Percentiles rank a stretch among this genome's conserved stretches.
Evolutionary conservation across 108 stramenopile species (phyloP).

Genomic region (Cyclotella cryptica): DNA sequence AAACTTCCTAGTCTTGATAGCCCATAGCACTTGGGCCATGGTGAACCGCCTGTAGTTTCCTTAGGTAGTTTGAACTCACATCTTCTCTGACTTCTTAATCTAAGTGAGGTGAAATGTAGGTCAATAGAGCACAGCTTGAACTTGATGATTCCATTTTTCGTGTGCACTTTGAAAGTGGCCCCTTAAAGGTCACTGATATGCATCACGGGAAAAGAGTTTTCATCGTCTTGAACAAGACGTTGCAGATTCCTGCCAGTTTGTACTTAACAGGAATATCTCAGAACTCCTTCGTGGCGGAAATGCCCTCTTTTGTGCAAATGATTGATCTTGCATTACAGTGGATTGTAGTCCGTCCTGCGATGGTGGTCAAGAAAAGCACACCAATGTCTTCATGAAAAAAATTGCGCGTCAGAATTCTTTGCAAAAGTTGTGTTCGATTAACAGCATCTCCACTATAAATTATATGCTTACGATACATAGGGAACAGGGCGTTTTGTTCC

Average conservation of each 20-base stretch:
- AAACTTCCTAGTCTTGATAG: not conserved
- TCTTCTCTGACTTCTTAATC: too few species aligned
- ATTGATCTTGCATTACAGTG: not conserved
- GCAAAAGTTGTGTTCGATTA: too few species aligned
- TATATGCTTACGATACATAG: too few species aligned
- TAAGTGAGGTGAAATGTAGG: not conserved
- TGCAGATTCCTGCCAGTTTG: not conserved
- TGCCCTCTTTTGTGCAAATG: not conserved
- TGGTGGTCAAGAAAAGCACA: too few species aligned
- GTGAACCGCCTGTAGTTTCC: not conserved
- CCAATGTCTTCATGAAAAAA: too few species aligned
- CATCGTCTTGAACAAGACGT: not conserved
- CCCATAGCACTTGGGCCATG: not conserved
- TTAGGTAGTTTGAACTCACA: not conserved
- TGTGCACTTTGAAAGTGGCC: not conserved
- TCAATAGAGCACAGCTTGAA: not conserved
- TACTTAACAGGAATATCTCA: not conserved
- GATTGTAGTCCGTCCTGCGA: too few species aligned
- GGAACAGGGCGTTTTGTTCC: too few species aligned
- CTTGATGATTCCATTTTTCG: not conserved
- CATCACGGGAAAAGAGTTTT: not conserved
- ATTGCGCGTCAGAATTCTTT: too few species aligned
- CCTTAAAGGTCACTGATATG: not conserved
- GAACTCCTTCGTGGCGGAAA: not conserved
- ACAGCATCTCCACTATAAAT: too few species aligned